Base-by-base conservation (phyloP, 768 basidiomycete species). In the Lactarius hatsudake region DNA sequence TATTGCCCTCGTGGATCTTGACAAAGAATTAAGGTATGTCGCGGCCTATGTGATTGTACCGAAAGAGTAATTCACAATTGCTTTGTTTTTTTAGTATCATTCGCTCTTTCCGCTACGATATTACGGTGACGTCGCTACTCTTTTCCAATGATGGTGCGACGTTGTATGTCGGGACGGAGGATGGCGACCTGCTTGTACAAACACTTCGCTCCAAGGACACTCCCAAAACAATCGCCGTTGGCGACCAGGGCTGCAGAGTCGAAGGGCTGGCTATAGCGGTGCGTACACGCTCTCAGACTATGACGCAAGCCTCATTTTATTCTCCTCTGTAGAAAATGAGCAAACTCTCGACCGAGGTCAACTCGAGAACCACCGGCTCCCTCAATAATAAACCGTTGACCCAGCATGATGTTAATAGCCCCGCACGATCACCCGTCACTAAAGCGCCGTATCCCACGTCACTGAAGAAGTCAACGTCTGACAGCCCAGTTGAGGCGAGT, bases 111-210 rank as follows among this genome's bases (percentile, higher is more conserved):
- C 78, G 80, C 59, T 73, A 88, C 62, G 83, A 86, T 65, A 76
- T 77, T 1, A 77, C 80, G 1, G 72, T 90, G 17, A 87, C 88
- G 6, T 82, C 86, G n/a, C 75, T 89, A 2, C 77, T 80, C 10
- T 91, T 92, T 74, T 89, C 90, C 28, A 79, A 83, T 0, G 88
- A 91, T 68, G 90, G 90, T 6, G 87, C 83, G 5, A 79, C 83
- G 9, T 78, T 92, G 58, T 90, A 86, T 72, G 67, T 87, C 4
- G 90, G 90, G 1, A 88, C 89, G 5, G 81, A 82, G 65, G 79
- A 79, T 38, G 90, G 90, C 4, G 86, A 82, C 62, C 75, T 92
- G n/a, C 74, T 90, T 26, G 73, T 87, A 28, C 74, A 88, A 36
- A 87, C 90, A 70, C 76, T 91, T 23, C 86, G 90, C 38, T 80